Evolutionary conservation across 129 eudicot species (phyloP), one percentile per base, ranked within the genome.

Genomic region (Tagetes patula): DNA sequence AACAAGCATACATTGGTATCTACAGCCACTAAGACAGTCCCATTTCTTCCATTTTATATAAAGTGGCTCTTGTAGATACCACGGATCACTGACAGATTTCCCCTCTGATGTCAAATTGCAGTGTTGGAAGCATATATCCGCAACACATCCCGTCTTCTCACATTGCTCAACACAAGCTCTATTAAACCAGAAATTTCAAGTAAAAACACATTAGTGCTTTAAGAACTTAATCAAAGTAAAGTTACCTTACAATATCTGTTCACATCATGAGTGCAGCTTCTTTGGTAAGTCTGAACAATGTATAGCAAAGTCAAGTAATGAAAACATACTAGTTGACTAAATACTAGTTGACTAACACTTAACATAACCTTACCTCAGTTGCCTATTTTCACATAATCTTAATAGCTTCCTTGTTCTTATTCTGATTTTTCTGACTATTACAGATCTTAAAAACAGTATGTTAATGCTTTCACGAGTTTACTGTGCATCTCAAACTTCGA

Each of bases 51-150:
- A 95, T 74, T 80, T 87, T 69, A 81, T 77, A 73, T 95, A 95
- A 4, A 95, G 95, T 38, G 99, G 99, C 80, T 95, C 99, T 87
- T 95, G 99, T 38, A 91, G 91, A 75, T 90, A 95, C 99, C 97
- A 91, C 52, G 90, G 87, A 50, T 87, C 95, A 75, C 82, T 87
- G 31, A 83, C 70, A 80, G 86, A 84, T 41, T 83, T 88, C 37
- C 95, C 89, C 54, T 86, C 85, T 36, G 96, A 85, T 9, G 96
- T 82, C 75, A 95, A 86, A 63, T 88, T 85, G 81, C 99, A 95
- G 67, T 86, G 96, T 73, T 95, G 96, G 72, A 88, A 88, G 85
- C 97, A 95, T 73, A 73, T 74, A 70, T 30, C 79, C 53, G 86
- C 96, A 80, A 88, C 96, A 71, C 99, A 95, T 59, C 97, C 97